Evolutionary conservation across 129 eudicot genomes (phyloP), one percentile per base, ranked within the genome.

Genomic region (Centella asiatica): DNA sequence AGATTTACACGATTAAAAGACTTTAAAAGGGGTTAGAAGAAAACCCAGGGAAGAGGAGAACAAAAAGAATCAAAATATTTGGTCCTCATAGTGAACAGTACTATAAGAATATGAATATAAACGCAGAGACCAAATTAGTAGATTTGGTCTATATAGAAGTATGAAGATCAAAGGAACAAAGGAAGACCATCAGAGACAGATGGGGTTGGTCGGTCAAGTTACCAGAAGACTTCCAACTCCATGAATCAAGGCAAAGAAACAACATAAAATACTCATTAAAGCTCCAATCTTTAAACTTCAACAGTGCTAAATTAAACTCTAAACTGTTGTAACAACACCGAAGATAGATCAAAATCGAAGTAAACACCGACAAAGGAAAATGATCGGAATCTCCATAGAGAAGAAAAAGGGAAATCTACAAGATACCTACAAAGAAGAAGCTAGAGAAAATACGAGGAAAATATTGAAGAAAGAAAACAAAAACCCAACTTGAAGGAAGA

Each of bases 51-150:
- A 51, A 51, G n/a, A 24, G 25, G 24, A 5, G 14, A n/a, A n/a
- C n/a, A 51, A 29, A 60, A 54, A 75, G 53, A 60, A 66, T 69
- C 72, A 70, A 74, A 60, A 12, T 60, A 67, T 78, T 72, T 34
- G 57, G 67, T 57, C 69, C 56, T 37, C 37, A 3, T 26, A 23
- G 48, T 72, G 82, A 62, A 77, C 72, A 77, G 78, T 77, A 73
- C 60, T 53, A 49, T 62, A 69, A 44, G 67, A 72, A 44, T 47
- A 58, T 25, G 2, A 45, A 26, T 36, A 29, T 24, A 32, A 31
- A 31, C 44, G 29, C 66, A 61, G 23, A 65, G 64, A 76, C 72
- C 75, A 69, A 71, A 70, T 59, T 65, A 60, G 29, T 7, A 52
- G 57, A 8, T 11, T 19, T 22, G 31, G 2, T 44, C 31, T n/a